Conservation (phyloP, 2,329 filamentous ascomycete species). For the Ceratocystiopsis minuta region DNA sequence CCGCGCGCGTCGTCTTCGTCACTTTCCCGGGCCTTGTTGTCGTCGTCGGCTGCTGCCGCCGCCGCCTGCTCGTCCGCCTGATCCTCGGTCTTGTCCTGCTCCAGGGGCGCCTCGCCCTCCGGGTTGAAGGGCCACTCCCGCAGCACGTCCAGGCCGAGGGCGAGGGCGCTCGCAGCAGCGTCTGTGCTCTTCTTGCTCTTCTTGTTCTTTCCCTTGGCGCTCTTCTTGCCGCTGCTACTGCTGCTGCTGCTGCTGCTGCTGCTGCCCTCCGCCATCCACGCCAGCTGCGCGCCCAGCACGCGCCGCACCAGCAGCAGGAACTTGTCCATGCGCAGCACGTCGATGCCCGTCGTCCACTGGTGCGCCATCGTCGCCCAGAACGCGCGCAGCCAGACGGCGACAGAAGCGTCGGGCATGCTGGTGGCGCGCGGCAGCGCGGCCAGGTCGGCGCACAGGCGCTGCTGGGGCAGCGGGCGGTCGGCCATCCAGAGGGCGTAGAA, state of each 20-base stretch:
- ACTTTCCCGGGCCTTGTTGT: no score
- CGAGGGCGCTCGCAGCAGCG: conserved; percentile 11
- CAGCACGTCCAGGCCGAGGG: conserved; percentile 24
- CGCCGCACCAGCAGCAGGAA: conserved; percentile 71
- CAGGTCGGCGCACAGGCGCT: conserved; percentile 62
- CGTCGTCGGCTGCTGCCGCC: conserved; percentile 18
- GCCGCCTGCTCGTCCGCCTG: conserved; percentile 13
- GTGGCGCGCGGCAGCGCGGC: conserved; percentile 34
- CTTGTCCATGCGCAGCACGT: conserved; percentile 75
- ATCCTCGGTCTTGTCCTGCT: conserved; percentile 21
- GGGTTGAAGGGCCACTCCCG: conserved; percentile 22
- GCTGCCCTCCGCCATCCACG: conserved; percentile 17
- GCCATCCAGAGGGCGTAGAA: conserved; percentile 93
- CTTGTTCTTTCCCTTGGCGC: conserved; percentile 12
- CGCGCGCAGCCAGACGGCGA: conserved; percentile 33
- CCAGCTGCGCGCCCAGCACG: conserved; percentile 56
- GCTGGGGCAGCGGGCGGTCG: conserved; percentile 75
- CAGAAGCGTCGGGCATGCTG: conserved; percentile 31
- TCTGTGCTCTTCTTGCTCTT: conserved; percentile 5
- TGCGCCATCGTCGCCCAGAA: conserved; percentile 56
- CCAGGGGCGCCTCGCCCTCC: conserved; percentile 17
- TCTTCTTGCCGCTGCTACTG: no score
- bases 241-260: background rate
- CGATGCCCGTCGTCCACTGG: conserved; percentile 50
- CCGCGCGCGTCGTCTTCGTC: conserved; percentile 16